These are phyloP conservation scores for Peterozyma xylosa DNA, from an alignment of 805 yeast genomes.

Conservation along the genomic window DNA sequence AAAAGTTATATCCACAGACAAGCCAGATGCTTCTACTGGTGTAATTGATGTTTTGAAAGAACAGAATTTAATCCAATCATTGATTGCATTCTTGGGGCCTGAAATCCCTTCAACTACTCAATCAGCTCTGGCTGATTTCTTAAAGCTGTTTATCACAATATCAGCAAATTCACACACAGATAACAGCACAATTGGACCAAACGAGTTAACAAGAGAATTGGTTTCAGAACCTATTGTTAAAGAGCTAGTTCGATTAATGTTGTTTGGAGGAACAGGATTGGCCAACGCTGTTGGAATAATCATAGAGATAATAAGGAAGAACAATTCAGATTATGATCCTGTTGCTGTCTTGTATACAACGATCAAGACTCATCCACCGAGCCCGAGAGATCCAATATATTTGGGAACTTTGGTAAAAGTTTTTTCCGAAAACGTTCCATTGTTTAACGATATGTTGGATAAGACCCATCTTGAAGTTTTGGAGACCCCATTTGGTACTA, in stretches of 20 bases:
- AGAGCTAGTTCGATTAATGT: slow-evolving; percentile 68
- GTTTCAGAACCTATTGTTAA: slow-evolving; percentile 68
- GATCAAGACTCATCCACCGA: slow-evolving; percentile 85
- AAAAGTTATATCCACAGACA: slow-evolving; percentile 88
- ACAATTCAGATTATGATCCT: slow-evolving; percentile 90
- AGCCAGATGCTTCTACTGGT: slow-evolving; percentile 83
- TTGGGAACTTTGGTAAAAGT: slow-evolving; percentile 77
- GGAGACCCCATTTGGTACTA: slow-evolving; percentile 58
- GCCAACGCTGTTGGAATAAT: slow-evolving; percentile 93
- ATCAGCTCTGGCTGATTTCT: slow-evolving; percentile 90
- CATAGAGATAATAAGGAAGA: slow-evolving; percentile 89
- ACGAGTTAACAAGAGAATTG: slow-evolving; percentile 84
- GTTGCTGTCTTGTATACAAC: slow-evolving; percentile 81
- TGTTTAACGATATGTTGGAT: slow-evolving; percentile 57
- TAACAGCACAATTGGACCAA: slow-evolving; percentile 92
- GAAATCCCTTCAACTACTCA: slow-evolving; percentile 65
- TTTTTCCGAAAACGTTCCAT: slow-evolving; percentile 67
- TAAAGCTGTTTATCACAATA: slow-evolving; percentile 88
- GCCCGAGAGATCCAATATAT: slow-evolving; percentile 86
- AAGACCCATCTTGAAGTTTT: slow-evolving; percentile 26
- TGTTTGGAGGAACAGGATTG: slow-evolving; percentile 77
- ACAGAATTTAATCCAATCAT: slow-evolving; percentile 66
- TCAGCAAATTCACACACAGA: slow-evolving; percentile 90
- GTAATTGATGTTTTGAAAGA: slow-evolving; percentile 67
- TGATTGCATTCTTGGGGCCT: slow-evolving; percentile 67